phyloP scores from a whole-genome alignment of 2,329 filamentous ascomycete species.

The Fonsecaea monophora region DNA sequence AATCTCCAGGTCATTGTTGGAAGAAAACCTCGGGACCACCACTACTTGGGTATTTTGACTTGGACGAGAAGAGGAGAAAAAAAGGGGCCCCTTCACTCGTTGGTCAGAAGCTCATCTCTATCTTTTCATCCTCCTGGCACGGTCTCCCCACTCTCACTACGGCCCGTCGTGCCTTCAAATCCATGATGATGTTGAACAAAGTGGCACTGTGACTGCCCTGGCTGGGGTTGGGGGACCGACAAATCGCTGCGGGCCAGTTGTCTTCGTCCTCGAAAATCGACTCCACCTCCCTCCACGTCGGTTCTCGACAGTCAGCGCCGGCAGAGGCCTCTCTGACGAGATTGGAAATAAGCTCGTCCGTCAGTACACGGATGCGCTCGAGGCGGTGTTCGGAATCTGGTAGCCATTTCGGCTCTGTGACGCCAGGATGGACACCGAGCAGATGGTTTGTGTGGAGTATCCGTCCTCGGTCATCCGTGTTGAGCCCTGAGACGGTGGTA shows the following conservation, averaged over 20 bases:
- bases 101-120: background rate
- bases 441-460: conserved; percentile 56
- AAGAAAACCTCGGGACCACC: too few relatives aligned
- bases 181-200: conserved; percentile 49
- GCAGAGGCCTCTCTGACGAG: background rate
- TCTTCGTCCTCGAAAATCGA: conserved; percentile 48
- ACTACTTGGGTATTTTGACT: too few relatives aligned
- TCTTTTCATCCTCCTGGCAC: conserved; percentile 8
- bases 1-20: too few relatives aligned
- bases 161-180: conserved; percentile 42
- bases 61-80: too few relatives aligned
- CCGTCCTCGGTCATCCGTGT: conserved; percentile 46
- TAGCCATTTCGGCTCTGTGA: conserved; percentile 18
- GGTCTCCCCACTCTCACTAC: conserved; percentile 45
- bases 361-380: conserved; percentile 41
- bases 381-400: conserved; percentile 40
- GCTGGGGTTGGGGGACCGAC: conserved; percentile 40
- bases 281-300: conserved; percentile 34
- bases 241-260: conserved; percentile 48
- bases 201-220: conserved; percentile 40
- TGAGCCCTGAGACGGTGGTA: conserved; percentile 37
- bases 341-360: conserved; percentile 38
- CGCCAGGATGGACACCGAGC: conserved; percentile 35
- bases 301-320: background rate
- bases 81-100: background rate